phyloP scores from a whole-genome alignment of 441 rosid species.

The Erodium texanum region DNA sequence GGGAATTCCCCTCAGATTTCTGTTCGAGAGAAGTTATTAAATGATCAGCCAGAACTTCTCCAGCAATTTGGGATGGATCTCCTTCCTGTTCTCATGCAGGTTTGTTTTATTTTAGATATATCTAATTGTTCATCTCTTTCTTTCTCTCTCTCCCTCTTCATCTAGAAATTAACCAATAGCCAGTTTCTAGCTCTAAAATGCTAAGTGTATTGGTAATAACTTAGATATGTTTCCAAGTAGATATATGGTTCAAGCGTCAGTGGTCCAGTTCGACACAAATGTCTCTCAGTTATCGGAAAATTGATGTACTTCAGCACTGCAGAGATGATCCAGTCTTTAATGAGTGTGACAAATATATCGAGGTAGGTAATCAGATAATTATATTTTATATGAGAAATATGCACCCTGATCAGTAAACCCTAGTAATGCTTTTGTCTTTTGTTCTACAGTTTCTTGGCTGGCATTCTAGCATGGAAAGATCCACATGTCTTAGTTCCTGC shows the following conservation, averaged over 20 bases:
- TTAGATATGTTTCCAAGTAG: constrained; percentile 38
- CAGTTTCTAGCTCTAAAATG: constrained; percentile 5
- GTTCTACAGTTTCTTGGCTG: constrained; percentile 75
- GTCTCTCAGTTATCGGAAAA: constrained; percentile 94
- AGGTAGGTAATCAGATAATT: constrained; percentile 41
- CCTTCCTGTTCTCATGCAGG: constrained; percentile 97
- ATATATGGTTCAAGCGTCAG: constrained; percentile 97
- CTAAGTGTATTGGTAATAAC: constrained; percentile 14
- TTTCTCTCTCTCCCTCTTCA: too few relatives aligned
- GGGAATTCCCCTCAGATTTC: constrained; percentile 51
- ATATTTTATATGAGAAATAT: constrained; percentile 7
- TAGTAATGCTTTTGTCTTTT: constrained; percentile 14
- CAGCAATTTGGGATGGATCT: constrained; percentile 96
- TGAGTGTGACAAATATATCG: constrained; percentile 80
- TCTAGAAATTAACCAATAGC: background rate
- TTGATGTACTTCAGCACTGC: constrained; percentile 88
- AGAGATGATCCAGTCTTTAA: constrained; percentile 83
- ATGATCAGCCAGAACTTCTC: constrained; percentile 90
- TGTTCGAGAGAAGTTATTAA: constrained; percentile 73
- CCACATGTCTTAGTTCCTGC: constrained; percentile 97
- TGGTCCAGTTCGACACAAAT: constrained; percentile 91
- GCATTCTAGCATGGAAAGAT: constrained; percentile 99
- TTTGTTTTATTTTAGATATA: constrained; percentile 27
- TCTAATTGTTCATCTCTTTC: background rate
- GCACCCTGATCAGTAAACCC: constrained; percentile 13